Evolutionary conservation across 768 basidiomycete species (phyloP).

Genomic region (Boletus vinaceobasis): DNA sequence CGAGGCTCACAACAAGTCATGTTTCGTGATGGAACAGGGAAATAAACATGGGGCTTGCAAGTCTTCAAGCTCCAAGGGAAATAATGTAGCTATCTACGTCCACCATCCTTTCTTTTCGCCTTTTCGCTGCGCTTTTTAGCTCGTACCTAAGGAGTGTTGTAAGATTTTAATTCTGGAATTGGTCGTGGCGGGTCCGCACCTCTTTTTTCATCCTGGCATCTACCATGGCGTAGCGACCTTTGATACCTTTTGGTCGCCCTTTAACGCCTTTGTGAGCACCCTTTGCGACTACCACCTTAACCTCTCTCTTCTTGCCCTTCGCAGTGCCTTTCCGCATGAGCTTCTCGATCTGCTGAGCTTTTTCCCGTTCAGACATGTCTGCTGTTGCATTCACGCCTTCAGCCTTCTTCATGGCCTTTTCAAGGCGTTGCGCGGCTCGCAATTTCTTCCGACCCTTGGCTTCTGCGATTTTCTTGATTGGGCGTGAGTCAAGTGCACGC

Average conservation of each 20-base stretch:
- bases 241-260: slow-evolving; percentile 93
- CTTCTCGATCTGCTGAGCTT: slow-evolving; percentile 90
- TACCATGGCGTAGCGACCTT: slow-evolving; percentile 93
- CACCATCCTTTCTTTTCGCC: slow-evolving; percentile 51
- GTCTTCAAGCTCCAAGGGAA: neutral
- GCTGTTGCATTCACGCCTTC: slow-evolving; percentile 85
- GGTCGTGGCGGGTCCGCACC: slow-evolving; percentile 35
- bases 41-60: neutral
- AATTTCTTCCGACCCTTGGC: slow-evolving; percentile 97
- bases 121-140: slow-evolving; percentile 81
- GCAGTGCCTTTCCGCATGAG: slow-evolving; percentile 80
- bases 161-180: slow-evolving; percentile 1
- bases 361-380: slow-evolving; percentile 93
- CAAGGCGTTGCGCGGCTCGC: slow-evolving; percentile 77
- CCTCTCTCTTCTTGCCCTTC: slow-evolving; percentile 66
- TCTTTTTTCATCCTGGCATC: slow-evolving; percentile 94
- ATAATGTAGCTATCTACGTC: slow-evolving; percentile 32
- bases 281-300: slow-evolving; percentile 90
- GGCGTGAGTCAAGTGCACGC: slow-evolving; percentile 91
- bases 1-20: neutral
- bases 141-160: slow-evolving; percentile 51
- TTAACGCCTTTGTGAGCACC: slow-evolving; percentile 86
- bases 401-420: slow-evolving; percentile 94
- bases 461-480: slow-evolving; percentile 98
- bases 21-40: neutral